These are phyloP conservation scores for Fusarium odoratissimum DNA, from an alignment of 2,329 filamentous ascomycete genomes.

Conservation along the genomic window DNA sequence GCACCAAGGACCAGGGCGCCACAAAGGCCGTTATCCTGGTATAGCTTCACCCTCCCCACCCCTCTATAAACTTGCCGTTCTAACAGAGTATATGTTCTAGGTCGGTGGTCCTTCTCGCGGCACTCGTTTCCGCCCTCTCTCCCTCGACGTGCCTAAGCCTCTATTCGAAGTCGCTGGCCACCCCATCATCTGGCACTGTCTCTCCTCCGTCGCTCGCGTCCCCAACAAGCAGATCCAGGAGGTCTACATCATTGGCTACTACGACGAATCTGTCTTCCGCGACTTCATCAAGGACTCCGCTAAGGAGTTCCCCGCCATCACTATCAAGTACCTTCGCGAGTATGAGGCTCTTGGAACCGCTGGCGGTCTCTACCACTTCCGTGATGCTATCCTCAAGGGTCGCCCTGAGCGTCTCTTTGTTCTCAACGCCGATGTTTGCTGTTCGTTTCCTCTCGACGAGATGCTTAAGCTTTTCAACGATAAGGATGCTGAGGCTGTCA, in stretches of 20 bases:
- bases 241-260: conserved; percentile 98
- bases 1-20: conserved; percentile 64
- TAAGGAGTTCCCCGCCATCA: conserved; percentile 84
- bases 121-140: conserved; percentile 93
- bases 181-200: conserved; percentile 97
- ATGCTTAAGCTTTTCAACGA: conserved; percentile 96
- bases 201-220: conserved; percentile 90
- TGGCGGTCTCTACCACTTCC: conserved; percentile 98
- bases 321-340: conserved; percentile 94
- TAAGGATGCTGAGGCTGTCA: conserved; percentile 95
- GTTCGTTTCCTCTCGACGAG: conserved; percentile 93
- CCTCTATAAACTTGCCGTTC: conserved; percentile 18
- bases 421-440: conserved; percentile 98
- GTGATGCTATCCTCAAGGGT: conserved; percentile 97
- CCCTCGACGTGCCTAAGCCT: conserved; percentile 96
- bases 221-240: conserved; percentile 84
- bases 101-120: conserved; percentile 96
- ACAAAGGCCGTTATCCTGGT: conserved; percentile 98
- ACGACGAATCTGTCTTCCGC: conserved; percentile 95
- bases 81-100: conserved; percentile 59
- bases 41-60: conserved; percentile 43
- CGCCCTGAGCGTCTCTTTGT: conserved; percentile 96
- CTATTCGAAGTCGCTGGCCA: conserved; percentile 98
- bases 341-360: conserved; percentile 97
- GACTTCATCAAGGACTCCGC: conserved; percentile 96